These are phyloP conservation scores for Fusarium nanum DNA, from an alignment of 2,329 filamentous ascomycete species.

Conservation along the genomic window DNA sequence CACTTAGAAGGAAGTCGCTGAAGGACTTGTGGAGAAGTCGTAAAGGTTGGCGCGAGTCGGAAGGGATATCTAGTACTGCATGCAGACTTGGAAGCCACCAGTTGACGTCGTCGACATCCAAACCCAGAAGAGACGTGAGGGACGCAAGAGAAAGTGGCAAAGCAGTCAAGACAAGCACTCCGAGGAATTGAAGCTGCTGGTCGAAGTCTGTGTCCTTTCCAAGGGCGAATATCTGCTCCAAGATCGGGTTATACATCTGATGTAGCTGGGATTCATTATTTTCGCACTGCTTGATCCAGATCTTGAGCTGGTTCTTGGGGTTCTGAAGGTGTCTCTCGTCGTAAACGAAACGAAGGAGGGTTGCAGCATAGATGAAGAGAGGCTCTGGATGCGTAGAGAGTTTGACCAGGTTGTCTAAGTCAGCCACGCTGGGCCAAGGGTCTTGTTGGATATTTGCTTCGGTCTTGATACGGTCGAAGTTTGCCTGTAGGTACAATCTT, in stretches of 20 bases:
- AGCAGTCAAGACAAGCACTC: neutral
- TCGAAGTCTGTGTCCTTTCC: neutral
- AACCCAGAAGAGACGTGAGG: neutral
- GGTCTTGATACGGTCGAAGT: no score
- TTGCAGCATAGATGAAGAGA: neutral
- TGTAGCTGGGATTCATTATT: neutral
- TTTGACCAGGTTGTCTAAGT: neutral
- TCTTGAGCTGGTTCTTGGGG: neutral
- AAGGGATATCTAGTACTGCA: neutral
- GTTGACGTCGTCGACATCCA: neutral
- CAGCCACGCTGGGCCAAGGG: neutral
- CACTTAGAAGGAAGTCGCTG: neutral
- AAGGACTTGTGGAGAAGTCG: neutral
- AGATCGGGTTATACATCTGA: neutral
- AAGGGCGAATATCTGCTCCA: neutral
- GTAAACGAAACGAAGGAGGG: neutral
- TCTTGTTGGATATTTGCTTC: neutral
- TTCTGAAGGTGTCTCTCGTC: neutral
- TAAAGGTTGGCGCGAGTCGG: neutral
- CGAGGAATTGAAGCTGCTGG: neutral
- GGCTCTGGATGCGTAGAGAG: neutral
- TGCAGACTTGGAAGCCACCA: neutral
- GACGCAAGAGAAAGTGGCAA: neutral
- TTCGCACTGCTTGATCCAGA: neutral
- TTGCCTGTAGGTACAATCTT: neutral